A percentile compares a stretch with the other conserved stretches of the same genome.
These are phyloP conservation scores for Hygrophoropsis aurantiaca DNA, from an alignment of 768 basidiomycete genomes.

Conservation along the genomic window DNA sequence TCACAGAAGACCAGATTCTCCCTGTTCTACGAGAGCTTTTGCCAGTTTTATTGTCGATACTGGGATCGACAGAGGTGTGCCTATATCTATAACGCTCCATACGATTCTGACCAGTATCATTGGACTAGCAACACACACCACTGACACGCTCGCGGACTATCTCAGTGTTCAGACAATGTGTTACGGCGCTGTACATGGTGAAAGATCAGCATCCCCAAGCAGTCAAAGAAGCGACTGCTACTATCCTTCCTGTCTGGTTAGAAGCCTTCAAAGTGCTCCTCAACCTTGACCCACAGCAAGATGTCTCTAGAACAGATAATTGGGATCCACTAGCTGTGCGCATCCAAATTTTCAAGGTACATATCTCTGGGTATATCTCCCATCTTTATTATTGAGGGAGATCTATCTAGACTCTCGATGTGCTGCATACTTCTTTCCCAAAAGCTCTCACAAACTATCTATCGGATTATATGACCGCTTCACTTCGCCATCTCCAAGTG, in stretches of 20 bases:
- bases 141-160: conserved; percentile 84
- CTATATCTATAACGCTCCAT: not conserved
- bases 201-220: conserved; percentile 89
- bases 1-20: conserved; percentile 93
- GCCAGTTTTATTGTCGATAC: conserved; percentile 78
- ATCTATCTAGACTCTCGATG: conserved; percentile 77
- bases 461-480: conserved; percentile 53
- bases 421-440: conserved; percentile 81
- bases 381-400: conserved; percentile 2
- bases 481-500: conserved; percentile 58
- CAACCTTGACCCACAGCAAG: conserved; percentile 57
- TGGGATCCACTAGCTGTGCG: conserved; percentile 86
- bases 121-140: conserved; percentile 61
- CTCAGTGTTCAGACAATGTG: conserved; percentile 87
- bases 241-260: conserved; percentile 89
- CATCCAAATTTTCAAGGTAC: conserved; percentile 83
- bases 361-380: conserved; percentile 9
- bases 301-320: conserved; percentile 53
- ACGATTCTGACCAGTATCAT: conserved; percentile 5
- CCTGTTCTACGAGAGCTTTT: conserved; percentile 88
- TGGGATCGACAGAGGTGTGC: conserved; percentile 72
- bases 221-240: conserved; percentile 77
- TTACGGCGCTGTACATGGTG: conserved; percentile 90
- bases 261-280: conserved; percentile 83
- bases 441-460: conserved; percentile 65